phyloP scores from a whole-genome alignment of 2,329 filamentous ascomycete genomes.

The Gremmenia infestans region DNA sequence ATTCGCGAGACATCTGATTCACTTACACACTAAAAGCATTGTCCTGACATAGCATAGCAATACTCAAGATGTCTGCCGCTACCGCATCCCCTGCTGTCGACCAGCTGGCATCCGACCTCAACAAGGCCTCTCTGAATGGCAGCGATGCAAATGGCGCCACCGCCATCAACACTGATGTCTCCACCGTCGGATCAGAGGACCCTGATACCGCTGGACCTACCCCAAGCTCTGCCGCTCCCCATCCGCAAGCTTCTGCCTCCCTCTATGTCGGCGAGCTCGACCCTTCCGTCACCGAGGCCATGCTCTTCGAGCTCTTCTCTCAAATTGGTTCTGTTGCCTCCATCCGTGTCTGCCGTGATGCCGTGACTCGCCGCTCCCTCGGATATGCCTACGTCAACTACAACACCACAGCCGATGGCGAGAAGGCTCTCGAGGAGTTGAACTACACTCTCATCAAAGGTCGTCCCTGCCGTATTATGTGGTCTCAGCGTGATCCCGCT shows the following conservation, averaged over 20 bases:
- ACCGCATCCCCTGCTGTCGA: slow-evolving; percentile 60
- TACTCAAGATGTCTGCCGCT: slow-evolving; percentile 55
- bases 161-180: slow-evolving; percentile 70
- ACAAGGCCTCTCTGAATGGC: slow-evolving; percentile 65
- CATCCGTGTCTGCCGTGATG: slow-evolving; percentile 98
- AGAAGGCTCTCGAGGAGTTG: slow-evolving; percentile 97
- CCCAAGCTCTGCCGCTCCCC: slow-evolving; percentile 65
- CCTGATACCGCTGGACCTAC: slow-evolving; percentile 63
- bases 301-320: slow-evolving; percentile 99
- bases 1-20: background rate
- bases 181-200: slow-evolving; percentile 50
- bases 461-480: slow-evolving; percentile 99
- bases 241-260: slow-evolving; percentile 90
- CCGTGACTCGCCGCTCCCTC: slow-evolving; percentile 95
- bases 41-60: slow-evolving; percentile 17
- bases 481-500: slow-evolving; percentile 98
- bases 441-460: slow-evolving; percentile 99
- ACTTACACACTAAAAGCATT: background rate
- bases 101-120: slow-evolving; percentile 75
- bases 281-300: slow-evolving; percentile 95
- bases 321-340: slow-evolving; percentile 98
- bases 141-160: slow-evolving; percentile 61
- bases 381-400: slow-evolving; percentile 99
- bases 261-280: slow-evolving; percentile 99
- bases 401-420: slow-evolving; percentile 93